These are phyloP conservation scores for Xylariaceae sp. DNA, from an alignment of 2,329 filamentous ascomycete genomes.

Conservation along the genomic window DNA sequence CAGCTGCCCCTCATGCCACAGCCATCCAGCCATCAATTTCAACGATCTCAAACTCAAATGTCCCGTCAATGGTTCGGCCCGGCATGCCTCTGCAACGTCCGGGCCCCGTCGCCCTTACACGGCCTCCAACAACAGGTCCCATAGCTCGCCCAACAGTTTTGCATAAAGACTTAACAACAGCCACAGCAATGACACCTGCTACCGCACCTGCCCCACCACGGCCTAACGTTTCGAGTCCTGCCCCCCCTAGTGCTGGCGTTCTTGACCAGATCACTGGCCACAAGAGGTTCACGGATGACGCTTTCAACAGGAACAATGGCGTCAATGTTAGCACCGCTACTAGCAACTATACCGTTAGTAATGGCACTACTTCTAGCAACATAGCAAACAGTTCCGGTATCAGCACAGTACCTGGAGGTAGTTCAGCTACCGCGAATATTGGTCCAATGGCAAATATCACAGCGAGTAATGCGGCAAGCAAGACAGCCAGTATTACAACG, in stretches of 20 bases:
- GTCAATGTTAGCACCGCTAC: not conserved
- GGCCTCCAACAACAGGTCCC: conserved; percentile 33
- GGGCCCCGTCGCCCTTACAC: conserved; percentile 32
- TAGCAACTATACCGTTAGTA: not conserved
- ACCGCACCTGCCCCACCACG: conserved; percentile 18
- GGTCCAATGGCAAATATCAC: not conserved
- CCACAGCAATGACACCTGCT: conserved; percentile 4
- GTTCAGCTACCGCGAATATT: not conserved
- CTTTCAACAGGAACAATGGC: conserved; percentile 15
- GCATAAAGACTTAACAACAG: conserved; percentile 27
- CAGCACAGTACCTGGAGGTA: not conserved
- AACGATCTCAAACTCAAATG: conserved; percentile 15
- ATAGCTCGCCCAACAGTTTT: conserved; percentile 33
- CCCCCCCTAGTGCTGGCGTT: conserved; percentile 38
- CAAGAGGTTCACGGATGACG: conserved; percentile 30
- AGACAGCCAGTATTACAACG: not conserved
- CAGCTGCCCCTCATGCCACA: conserved; percentile 11
- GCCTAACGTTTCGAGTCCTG: conserved; percentile 33
- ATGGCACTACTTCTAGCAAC: not conserved
- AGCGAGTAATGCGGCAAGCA: not conserved
- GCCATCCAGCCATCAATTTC: not conserved
- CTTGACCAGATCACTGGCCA: conserved; percentile 40
- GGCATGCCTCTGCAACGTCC: conserved; percentile 38
- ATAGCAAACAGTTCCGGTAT: not conserved
- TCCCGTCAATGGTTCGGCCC: conserved; percentile 29